A percentile compares a stretch with the other conserved stretches of the same genome.
Evolutionary conservation across 2,329 filamentous ascomycete species (phyloP).

Genomic region (Pyrenochaeta sp.): DNA sequence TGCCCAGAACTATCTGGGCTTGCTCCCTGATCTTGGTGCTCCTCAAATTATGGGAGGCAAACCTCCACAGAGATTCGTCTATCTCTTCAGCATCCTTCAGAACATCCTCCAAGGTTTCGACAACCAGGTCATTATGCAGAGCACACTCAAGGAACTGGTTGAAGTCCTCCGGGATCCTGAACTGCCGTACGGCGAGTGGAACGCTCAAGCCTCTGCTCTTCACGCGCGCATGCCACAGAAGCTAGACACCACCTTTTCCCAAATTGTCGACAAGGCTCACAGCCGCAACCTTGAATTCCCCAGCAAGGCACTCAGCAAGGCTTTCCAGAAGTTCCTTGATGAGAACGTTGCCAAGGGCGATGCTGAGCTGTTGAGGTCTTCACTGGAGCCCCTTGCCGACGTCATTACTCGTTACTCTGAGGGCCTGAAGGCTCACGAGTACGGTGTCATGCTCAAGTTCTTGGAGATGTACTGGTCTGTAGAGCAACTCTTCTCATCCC

Average conservation of each 20-base stretch:
- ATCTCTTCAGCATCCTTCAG: slow-evolving; percentile 78
- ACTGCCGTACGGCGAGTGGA: slow-evolving; percentile 96
- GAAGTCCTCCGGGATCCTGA: slow-evolving; percentile 88
- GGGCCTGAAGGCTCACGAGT: slow-evolving; percentile 90
- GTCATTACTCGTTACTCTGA: slow-evolving; percentile 84
- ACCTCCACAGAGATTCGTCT: slow-evolving; percentile 84
- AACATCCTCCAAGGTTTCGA: slow-evolving; percentile 95
- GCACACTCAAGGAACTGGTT: slow-evolving; percentile 87
- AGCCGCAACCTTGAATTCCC: slow-evolving; percentile 86
- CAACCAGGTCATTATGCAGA: slow-evolving; percentile 94
- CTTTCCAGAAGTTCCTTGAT: slow-evolving; percentile 86
- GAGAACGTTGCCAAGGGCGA: slow-evolving; percentile 81
- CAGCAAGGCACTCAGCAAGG: slow-evolving; percentile 84
- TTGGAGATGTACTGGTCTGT: slow-evolving; percentile 82
- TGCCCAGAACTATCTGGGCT: slow-evolving; percentile 89
- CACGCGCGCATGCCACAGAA: slow-evolving; percentile 97
- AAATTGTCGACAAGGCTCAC: slow-evolving; percentile 85
- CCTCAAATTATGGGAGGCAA: slow-evolving; percentile 91
- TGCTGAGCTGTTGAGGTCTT: slow-evolving; percentile 74
- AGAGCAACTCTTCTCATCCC: slow-evolving; percentile 86
- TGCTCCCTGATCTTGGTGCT: slow-evolving; percentile 85
- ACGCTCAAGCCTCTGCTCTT: slow-evolving; percentile 93
- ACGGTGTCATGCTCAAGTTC: slow-evolving; percentile 79
- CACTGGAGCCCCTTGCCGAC: slow-evolving; percentile 77
- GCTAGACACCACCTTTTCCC: slow-evolving; percentile 81